Percentiles rank a stretch among this genome's conserved stretches.
phyloP scores from a whole-genome alignment of 2,329 filamentous ascomycete species.

The Fusarium pseudograminearum region DNA sequence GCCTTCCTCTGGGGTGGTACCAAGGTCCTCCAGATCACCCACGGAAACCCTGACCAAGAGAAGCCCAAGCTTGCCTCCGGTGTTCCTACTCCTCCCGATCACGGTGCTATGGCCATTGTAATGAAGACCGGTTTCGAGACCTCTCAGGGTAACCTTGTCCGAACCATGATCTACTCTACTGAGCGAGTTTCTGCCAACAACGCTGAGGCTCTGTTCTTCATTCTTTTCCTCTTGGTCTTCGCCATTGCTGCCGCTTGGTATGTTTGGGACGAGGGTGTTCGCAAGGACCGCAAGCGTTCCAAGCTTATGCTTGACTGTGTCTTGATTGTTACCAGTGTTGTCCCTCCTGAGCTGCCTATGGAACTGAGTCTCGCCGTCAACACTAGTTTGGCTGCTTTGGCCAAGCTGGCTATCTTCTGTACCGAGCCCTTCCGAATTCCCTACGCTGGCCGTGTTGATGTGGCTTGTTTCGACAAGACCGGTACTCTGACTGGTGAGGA shows the following conservation, averaged over 20 bases:
- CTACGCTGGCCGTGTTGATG: constrained; percentile 92
- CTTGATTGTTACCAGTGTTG: constrained; percentile 96
- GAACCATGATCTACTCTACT: constrained; percentile 99
- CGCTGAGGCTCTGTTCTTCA: constrained; percentile 94
- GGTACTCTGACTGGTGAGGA: constrained; percentile 97
- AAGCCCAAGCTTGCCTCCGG: constrained; percentile 78
- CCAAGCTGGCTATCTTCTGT: constrained; percentile 97
- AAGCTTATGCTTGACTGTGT: constrained; percentile 97
- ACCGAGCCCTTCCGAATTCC: constrained; percentile 99
- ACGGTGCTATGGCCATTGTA: constrained; percentile 92
- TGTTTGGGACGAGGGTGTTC: constrained; percentile 96
- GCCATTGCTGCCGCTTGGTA: constrained; percentile 99
- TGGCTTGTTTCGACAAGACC: constrained; percentile 99
- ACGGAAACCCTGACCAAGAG: constrained; percentile 82
- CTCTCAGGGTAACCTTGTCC: constrained; percentile 95
- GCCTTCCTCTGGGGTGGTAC: constrained; percentile 96
- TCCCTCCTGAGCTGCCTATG: constrained; percentile 98
- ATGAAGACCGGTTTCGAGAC: constrained; percentile 99
- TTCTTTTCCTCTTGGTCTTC: constrained; percentile 95
- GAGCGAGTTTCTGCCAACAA: constrained; percentile 99
- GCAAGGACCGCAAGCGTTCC: constrained; percentile 93
- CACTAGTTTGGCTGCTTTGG: constrained; percentile 92
- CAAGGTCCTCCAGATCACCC: constrained; percentile 95
- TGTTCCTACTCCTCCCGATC: constrained; percentile 87
- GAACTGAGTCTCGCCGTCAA: constrained; percentile 97